Evolutionary conservation across 78 protist genomes (phyloP), one percentile per base, ranked within the genome.

Genomic region (Speleostelium caveatum): DNA sequence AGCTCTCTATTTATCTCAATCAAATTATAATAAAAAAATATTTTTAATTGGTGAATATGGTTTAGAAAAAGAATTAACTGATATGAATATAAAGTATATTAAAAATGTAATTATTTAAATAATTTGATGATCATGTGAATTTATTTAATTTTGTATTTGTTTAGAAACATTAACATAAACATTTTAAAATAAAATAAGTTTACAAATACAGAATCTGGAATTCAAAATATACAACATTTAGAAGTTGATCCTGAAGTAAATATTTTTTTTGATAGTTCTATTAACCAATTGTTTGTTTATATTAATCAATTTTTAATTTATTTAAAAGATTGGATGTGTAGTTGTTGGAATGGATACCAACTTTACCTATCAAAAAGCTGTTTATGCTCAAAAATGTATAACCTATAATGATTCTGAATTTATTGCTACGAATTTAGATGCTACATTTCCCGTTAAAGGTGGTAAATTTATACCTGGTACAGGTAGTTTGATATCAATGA

Each of bases 321-420:
- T n/a, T n/a, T n/a, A 32, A 72, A 24, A 74, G 80, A 78, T 86
- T 49, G 93, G 93, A 14, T 86, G 86, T 26, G 93, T 86, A 7
- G 35, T 86, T n/a, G 36, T 66, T 42, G 93, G 93, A 17, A 74
- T 73, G 73, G 93, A 86, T 36, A 66, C 80, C 17, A 19, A n/a
- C 26, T 36, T 75, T 24, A 35, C 71, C 33, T 86, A 75, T 71
- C 74, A 42, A 63, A 86, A 86, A 49, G 53, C 51, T 7, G 83
- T 63, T 0, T 86, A 86, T 76, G 93, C 86, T 4, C 72, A 75
- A 22, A 86, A 41, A 26, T 17, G 26, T 22, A 30, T 86, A 21
- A 21, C 22, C 1, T 55, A 61, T 21, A 56, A 39, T 63, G 74
- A 38, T 59, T 24, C 36, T 45, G 8, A 58, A 12, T 86, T 86